Percentiles rank a stretch among this genome's conserved stretches.
Conservation (phyloP, 2,329 filamentous ascomycete genomes). For the Tolypocladium endophyticum region DNA sequence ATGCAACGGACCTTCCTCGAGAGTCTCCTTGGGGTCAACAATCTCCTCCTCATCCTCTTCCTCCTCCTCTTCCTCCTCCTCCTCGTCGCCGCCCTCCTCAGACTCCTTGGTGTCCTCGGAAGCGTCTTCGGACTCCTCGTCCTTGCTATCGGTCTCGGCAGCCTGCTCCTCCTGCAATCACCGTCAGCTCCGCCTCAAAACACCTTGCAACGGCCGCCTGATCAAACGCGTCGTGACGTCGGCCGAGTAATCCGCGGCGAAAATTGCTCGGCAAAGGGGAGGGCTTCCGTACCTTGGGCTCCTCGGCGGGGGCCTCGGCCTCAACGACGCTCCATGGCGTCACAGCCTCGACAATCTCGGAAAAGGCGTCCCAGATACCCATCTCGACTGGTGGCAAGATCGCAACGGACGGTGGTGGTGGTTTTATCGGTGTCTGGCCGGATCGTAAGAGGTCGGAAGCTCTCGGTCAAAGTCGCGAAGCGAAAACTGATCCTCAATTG, state of each 20-base stretch:
- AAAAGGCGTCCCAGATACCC: conserved; percentile 57
- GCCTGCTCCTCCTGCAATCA: conserved; percentile 24
- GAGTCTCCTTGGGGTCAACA: conserved; percentile 74
- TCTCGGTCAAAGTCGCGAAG: conserved; percentile 28
- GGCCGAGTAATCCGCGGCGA: background rate
- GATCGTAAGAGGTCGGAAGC: conserved; percentile 28
- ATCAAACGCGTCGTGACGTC: background rate
- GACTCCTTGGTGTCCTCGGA: conserved; percentile 16
- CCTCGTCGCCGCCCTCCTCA: conserved; percentile 40
- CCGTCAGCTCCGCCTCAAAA: background rate
- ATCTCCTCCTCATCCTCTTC: conserved; percentile 76
- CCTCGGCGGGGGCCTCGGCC: conserved; percentile 58
- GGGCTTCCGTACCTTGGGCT: conserved; percentile 38
- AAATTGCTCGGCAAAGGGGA: background rate
- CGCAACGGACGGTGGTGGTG: conserved; percentile 30
- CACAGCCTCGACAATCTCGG: conserved; percentile 54
- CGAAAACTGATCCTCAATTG: conserved; percentile 40
- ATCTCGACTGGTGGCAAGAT: conserved; percentile 36
- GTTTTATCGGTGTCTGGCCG: conserved; percentile 21
- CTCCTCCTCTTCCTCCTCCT: conserved; percentile 58
- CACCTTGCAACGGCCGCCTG: background rate
- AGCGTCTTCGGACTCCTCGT: conserved; percentile 16
- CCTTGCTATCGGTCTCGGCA: conserved; percentile 45
- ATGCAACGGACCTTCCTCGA: conserved; percentile 74
- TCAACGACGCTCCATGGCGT: conserved; percentile 55